These are phyloP conservation scores for Diaporthe batatas DNA, from an alignment of 2,329 filamentous ascomycete genomes.

Conservation along the genomic window DNA sequence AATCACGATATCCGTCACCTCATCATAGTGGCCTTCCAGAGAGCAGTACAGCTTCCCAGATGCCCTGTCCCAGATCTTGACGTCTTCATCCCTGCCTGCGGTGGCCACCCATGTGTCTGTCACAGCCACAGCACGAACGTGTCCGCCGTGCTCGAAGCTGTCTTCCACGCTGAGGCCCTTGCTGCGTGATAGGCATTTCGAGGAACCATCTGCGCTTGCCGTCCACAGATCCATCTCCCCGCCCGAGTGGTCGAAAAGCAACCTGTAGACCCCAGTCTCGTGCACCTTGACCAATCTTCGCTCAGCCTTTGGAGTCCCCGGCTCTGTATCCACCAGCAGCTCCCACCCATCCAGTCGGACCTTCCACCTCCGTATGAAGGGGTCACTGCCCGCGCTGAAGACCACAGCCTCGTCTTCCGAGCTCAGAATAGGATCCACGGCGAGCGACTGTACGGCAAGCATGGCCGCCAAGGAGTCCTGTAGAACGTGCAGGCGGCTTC, in stretches of 20 bases:
- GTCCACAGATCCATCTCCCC: slow-evolving; percentile 87
- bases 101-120: slow-evolving; percentile 85
- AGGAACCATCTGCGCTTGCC: slow-evolving; percentile 89
- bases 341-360: slow-evolving; percentile 66
- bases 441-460: slow-evolving; percentile 85
- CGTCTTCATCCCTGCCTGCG: slow-evolving; percentile 89
- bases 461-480: slow-evolving; percentile 78
- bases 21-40: slow-evolving; percentile 90
- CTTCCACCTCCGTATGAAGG: slow-evolving; percentile 83
- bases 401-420: slow-evolving; percentile 67
- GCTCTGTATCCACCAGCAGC: slow-evolving; percentile 65
- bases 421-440: slow-evolving; percentile 76
- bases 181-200: slow-evolving; percentile 80
- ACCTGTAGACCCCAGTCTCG: slow-evolving; percentile 89
- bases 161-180: slow-evolving; percentile 80
- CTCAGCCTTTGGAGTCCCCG: slow-evolving; percentile 55
- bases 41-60: slow-evolving; percentile 80
- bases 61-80: slow-evolving; percentile 87
- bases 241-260: slow-evolving; percentile 75
- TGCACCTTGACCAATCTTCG: slow-evolving; percentile 78
- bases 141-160: slow-evolving; percentile 84
- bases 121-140: slow-evolving; percentile 85
- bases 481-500: slow-evolving; percentile 78
- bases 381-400: slow-evolving; percentile 85
- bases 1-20: slow-evolving; percentile 85